Evolutionary conservation across 768 basidiomycete species (phyloP).

Genomic region (Agrocybe pediades): DNA sequence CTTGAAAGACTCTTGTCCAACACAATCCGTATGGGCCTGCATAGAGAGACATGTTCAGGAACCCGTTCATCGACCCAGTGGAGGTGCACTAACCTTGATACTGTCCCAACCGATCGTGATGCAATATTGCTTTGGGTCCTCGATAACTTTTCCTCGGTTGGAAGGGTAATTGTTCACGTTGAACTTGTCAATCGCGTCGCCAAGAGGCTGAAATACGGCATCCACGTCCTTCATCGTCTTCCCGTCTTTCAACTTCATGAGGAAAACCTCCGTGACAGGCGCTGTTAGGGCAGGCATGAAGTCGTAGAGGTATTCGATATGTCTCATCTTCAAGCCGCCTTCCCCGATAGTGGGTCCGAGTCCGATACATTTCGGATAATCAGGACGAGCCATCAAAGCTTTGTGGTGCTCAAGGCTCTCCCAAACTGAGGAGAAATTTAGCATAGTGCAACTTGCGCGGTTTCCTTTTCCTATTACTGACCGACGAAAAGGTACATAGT

Average conservation of each 20-base stretch:
- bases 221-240: slow-evolving; percentile 16
- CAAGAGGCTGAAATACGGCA: slow-evolving; percentile 3
- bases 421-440: slow-evolving; percentile 13
- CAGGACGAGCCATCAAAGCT: slow-evolving; percentile 12
- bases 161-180: slow-evolving; percentile 11
- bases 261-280: slow-evolving; percentile 18
- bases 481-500: slow-evolving; percentile 10
- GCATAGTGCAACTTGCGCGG: not conserved
- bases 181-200: slow-evolving; percentile 10
- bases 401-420: slow-evolving; percentile 19
- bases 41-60: not conserved
- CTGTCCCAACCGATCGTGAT: slow-evolving; percentile 21
- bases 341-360: slow-evolving; percentile 8
- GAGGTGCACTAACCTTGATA: slow-evolving; percentile 8
- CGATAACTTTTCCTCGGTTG: slow-evolving; percentile 15
- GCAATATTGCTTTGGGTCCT: slow-evolving; percentile 12
- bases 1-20: not conserved
- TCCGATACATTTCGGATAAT: slow-evolving; percentile 13
- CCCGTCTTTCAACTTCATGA: slow-evolving; percentile 14
- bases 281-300: slow-evolving; percentile 11
- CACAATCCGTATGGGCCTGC: not conserved
- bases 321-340: slow-evolving; percentile 8
- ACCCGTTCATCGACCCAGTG: not conserved
- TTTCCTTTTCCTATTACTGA: not conserved
- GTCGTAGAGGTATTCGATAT: slow-evolving; percentile 17